Percentiles rank a stretch among this genome's conserved stretches.
Conservation (phyloP, 2,329 filamentous ascomycete genomes). For the Cladophialophora psammophila region DNA sequence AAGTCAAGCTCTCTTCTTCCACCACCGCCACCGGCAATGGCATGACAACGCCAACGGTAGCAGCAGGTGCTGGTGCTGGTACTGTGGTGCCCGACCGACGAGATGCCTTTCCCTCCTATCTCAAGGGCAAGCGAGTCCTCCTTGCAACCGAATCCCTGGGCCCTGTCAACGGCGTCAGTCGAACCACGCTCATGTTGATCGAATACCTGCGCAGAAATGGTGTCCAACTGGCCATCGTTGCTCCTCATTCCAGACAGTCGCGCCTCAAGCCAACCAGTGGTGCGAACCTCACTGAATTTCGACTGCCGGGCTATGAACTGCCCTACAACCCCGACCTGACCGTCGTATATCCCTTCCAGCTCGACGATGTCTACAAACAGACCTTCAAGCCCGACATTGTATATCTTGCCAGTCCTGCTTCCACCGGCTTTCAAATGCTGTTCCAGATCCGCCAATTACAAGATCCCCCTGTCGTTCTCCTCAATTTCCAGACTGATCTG, state of each 20-base stretch:
- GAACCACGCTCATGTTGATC: slow-evolving; percentile 73
- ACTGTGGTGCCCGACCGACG: neutral
- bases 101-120: slow-evolving; percentile 51
- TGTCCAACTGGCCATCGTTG: slow-evolving; percentile 70
- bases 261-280: slow-evolving; percentile 53
- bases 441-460: slow-evolving; percentile 70
- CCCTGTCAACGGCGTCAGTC: slow-evolving; percentile 75
- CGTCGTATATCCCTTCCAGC: slow-evolving; percentile 72
- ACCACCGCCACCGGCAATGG: neutral
- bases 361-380: slow-evolving; percentile 66
- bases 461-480: slow-evolving; percentile 65
- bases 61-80: neutral
- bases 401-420: slow-evolving; percentile 74
- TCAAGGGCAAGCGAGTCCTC: slow-evolving; percentile 69
- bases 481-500: slow-evolving; percentile 77
- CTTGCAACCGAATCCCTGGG: slow-evolving; percentile 76
- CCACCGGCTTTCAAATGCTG: slow-evolving; percentile 73
- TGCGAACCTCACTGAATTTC: slow-evolving; percentile 57
- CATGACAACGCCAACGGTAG: neutral
- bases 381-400: slow-evolving; percentile 73
- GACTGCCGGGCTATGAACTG: slow-evolving; percentile 69
- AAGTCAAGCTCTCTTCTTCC: neutral
- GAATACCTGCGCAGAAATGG: slow-evolving; percentile 71
- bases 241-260: slow-evolving; percentile 64
- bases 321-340: slow-evolving; percentile 76